Percentiles rank a stretch among this genome's conserved stretches.
phyloP scores from a whole-genome alignment of 2,329 filamentous ascomycete genomes.

The Lizonia empirigonia region DNA sequence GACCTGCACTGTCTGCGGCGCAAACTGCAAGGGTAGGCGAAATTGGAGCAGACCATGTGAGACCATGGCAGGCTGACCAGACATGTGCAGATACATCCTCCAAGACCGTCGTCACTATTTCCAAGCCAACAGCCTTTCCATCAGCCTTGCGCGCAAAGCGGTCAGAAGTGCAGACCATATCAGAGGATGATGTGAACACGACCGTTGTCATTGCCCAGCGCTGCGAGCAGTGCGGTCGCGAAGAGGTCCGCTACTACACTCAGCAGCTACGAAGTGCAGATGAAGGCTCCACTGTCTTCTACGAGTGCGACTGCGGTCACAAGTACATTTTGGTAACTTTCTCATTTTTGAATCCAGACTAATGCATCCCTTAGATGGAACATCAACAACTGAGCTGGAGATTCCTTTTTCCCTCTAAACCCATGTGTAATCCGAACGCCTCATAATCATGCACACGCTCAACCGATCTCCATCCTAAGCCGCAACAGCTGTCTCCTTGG shows the following conservation, averaged over 20 bases:
- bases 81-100: conserved; percentile 51
- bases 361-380: conserved; percentile 53
- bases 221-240: conserved; percentile 80
- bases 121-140: conserved; percentile 89
- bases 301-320: conserved; percentile 83
- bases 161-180: conserved; percentile 83
- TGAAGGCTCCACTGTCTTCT: conserved; percentile 93
- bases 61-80: conserved; percentile 4
- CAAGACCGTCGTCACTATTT: conserved; percentile 77
- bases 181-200: conserved; percentile 76
- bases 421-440: conserved; percentile 32
- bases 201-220: conserved; percentile 70
- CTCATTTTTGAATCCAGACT: conserved; percentile 17
- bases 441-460: conserved; percentile 24
- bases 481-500: conserved; percentile 35
- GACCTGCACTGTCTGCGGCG: conserved; percentile 83
- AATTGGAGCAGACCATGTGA: not conserved
- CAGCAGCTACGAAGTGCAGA: conserved; percentile 90
- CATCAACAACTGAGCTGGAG: conserved; percentile 64
- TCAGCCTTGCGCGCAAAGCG: conserved; percentile 84
- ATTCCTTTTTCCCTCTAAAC: conserved; percentile 17
- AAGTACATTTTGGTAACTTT: conserved; percentile 62
- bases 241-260: conserved; percentile 82
- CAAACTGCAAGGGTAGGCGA: conserved; percentile 75
- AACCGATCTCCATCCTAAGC: conserved; percentile 22